These are phyloP conservation scores for Aeschynomene evenia DNA, from an alignment of 306 rosid species.

Conservation along the genomic window DNA sequence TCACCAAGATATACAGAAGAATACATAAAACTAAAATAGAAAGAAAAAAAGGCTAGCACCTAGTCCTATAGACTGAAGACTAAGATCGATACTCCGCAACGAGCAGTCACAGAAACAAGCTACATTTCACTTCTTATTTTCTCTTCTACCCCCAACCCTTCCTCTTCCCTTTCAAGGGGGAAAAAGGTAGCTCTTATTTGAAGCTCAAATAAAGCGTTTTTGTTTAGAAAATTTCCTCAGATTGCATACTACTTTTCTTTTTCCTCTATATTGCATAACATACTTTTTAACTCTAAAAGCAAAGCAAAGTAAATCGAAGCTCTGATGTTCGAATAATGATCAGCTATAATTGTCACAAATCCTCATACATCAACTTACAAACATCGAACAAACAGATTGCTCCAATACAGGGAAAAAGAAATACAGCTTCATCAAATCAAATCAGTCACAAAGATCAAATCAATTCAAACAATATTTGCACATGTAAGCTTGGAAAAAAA, in stretches of 20 bases:
- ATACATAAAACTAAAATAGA: not conserved
- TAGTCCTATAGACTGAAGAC: not conserved
- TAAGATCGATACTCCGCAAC: not conserved
- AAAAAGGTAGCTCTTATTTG: not conserved
- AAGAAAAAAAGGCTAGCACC: not conserved
- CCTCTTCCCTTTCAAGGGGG: not conserved
- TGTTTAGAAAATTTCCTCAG: not conserved
- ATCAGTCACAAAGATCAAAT: constrained; percentile 7
- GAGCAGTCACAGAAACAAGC: not conserved
- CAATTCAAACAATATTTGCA: not conserved
- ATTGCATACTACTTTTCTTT: not conserved
- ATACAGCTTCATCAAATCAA: not conserved
- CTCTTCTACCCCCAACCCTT: not conserved
- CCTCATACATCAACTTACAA: not conserved
- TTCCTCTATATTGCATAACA: not conserved
- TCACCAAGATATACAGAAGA: not conserved
- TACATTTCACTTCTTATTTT: not conserved
- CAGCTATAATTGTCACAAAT: not conserved
- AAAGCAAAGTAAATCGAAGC: not conserved
- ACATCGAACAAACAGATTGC: not conserved
- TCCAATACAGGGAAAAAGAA: not conserved
- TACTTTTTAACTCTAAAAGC: not conserved
- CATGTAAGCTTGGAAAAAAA: not conserved
- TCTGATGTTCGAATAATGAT: not conserved
- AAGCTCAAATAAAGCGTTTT: constrained; percentile 9